Evolutionary conservation across 2,329 filamentous ascomycete species (phyloP).

Genomic region (Penicillium sp.): DNA sequence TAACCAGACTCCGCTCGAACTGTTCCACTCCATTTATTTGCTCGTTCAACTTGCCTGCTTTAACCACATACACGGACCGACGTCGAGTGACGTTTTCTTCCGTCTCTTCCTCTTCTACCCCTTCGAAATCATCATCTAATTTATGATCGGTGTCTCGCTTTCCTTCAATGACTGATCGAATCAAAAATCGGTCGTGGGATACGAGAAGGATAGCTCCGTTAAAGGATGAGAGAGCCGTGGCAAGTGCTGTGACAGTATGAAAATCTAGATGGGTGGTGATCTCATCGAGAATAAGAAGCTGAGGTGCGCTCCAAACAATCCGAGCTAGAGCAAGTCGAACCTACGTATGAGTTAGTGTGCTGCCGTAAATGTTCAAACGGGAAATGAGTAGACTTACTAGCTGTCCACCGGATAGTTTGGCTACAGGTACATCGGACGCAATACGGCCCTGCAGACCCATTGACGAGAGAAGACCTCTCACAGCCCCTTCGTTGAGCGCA

Average conservation of each 20-base stretch:
- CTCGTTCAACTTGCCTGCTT: constrained; percentile 55
- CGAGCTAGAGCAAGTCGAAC: constrained; percentile 65
- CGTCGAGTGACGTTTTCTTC: constrained; percentile 44
- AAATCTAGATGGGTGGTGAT: constrained; percentile 84
- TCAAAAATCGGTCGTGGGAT: constrained; percentile 79
- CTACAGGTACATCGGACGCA: constrained; percentile 70
- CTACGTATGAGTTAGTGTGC: constrained; percentile 21
- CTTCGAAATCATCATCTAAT: constrained; percentile 47
- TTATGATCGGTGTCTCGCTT: constrained; percentile 42
- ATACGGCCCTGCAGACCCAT: constrained; percentile 69
- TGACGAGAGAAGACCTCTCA: constrained; percentile 64
- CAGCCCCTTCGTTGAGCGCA: constrained; percentile 63
- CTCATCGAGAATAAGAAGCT: constrained; percentile 75
- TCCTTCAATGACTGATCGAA: constrained; percentile 71
- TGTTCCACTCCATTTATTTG: constrained; percentile 62
- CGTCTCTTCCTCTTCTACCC: constrained; percentile 47
- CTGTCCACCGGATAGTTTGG: constrained; percentile 77
- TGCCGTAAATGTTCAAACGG: background rate
- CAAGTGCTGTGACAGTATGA: constrained; percentile 72
- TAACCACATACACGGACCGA: constrained; percentile 61
- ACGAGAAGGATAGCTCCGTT: constrained; percentile 74
- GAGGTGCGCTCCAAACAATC: constrained; percentile 67
- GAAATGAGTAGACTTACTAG: constrained; percentile 53
- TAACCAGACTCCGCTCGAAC: constrained; percentile 65
- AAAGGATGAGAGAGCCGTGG: constrained; percentile 65